Conservation (phyloP, 2,329 filamentous ascomycete species). For the Trichoderma atrobrunneum region DNA sequence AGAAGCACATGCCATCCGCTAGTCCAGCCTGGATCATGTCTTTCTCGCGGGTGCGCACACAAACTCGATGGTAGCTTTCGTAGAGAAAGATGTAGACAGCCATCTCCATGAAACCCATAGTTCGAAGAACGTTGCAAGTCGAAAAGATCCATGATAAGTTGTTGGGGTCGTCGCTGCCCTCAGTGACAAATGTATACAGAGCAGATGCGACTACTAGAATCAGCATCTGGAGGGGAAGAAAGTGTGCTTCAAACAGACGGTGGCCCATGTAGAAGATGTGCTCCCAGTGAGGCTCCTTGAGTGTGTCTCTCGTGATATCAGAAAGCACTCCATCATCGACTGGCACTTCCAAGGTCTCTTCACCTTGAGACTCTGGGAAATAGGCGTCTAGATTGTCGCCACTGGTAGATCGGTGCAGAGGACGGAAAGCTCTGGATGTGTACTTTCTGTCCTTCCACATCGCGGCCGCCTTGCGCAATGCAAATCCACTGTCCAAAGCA, state of each 20-base stretch:
- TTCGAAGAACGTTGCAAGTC: conserved; percentile 58
- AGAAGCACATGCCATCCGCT: conserved; percentile 64
- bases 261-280: conserved; percentile 59
- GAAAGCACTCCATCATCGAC: conserved; percentile 54
- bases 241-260: conserved; percentile 72
- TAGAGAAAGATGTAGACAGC: conserved; percentile 64
- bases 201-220: conserved; percentile 62
- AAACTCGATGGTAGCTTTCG: conserved; percentile 63
- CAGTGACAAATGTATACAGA: conserved; percentile 55
- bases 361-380: conserved; percentile 45
- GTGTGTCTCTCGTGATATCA: conserved; percentile 50
- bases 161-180: conserved; percentile 50
- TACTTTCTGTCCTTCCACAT: conserved; percentile 58
- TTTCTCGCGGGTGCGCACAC: conserved; percentile 57
- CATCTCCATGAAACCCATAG: conserved; percentile 60
- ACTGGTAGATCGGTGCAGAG: conserved; percentile 47
- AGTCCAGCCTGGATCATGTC: conserved; percentile 67
- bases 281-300: conserved; percentile 52
- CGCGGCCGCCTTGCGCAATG: conserved; percentile 56
- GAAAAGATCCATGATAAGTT: conserved; percentile 58
- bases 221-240: conserved; percentile 65
- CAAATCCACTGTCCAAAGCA: conserved; percentile 65
- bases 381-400: conserved; percentile 47
- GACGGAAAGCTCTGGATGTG: conserved; percentile 53
- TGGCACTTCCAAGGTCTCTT: conserved; percentile 39